These are phyloP conservation scores for Posidonia australis DNA, from an alignment of 106 monocot species.

Conservation along the genomic window DNA sequence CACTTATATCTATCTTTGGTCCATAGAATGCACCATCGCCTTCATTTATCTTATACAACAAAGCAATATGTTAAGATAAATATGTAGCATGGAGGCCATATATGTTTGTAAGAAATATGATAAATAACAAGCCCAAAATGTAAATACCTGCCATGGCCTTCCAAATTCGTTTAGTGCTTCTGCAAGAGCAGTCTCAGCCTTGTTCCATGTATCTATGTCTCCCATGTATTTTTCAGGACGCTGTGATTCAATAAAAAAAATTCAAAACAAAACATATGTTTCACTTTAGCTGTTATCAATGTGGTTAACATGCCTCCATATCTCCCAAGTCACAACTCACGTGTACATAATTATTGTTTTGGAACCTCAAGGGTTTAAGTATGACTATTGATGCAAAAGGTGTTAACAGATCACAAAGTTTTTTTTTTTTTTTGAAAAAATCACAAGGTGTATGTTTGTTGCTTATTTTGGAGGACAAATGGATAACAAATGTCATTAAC, in stretches of 20 bases:
- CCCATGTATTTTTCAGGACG: constrained; percentile 94
- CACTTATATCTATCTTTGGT: constrained; percentile 96
- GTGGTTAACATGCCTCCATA: too few species aligned
- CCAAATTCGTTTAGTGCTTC: constrained; percentile 87
- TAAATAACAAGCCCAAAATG: too few species aligned
- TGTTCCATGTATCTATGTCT: constrained; percentile 86
- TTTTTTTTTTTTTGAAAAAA: too few species aligned
- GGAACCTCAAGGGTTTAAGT: too few species aligned
- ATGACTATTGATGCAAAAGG: too few species aligned
- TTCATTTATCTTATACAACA: constrained; percentile 61
- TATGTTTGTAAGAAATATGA: neutral
- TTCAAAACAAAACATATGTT: neutral
- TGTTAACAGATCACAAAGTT: too few species aligned
- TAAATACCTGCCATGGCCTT: constrained; percentile 77
- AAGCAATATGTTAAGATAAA: constrained; percentile 1
- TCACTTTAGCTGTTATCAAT: too few species aligned
- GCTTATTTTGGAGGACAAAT: too few species aligned
- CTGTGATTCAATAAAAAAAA: constrained; percentile 23
- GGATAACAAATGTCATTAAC: too few species aligned
- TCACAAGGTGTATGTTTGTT: too few species aligned
- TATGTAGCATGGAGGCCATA: neutral
- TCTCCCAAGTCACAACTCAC: too few species aligned
- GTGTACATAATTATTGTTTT: too few species aligned
- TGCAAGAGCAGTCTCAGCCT: constrained; percentile 76
- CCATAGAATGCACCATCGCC: constrained; percentile 99